Conservation (phyloP, 2,329 filamentous ascomycete genomes). For the Herpotrichia juniperi region DNA sequence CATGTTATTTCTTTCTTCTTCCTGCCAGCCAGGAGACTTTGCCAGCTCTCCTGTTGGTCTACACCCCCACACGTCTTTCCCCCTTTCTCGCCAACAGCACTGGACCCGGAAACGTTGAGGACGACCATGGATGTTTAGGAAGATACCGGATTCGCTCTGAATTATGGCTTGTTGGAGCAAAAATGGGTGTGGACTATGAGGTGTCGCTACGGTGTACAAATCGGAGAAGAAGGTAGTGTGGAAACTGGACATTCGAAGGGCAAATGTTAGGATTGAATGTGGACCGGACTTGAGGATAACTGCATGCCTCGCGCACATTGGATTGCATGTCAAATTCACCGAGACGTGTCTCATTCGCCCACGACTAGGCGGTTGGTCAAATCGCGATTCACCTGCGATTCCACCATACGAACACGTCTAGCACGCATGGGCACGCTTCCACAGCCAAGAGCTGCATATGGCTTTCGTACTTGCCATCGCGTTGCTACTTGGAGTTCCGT, state of each 20-base stretch:
- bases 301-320: constrained; percentile 19
- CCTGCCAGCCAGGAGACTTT: constrained; percentile 2
- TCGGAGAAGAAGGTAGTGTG: not conserved
- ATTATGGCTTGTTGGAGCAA: too few relatives aligned
- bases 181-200: too few relatives aligned
- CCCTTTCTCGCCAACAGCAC: not conserved
- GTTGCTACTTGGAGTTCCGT: too few relatives aligned
- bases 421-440: not conserved
- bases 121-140: not conserved
- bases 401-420: not conserved
- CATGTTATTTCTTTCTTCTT: constrained; percentile 8
- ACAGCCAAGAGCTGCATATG: not conserved
- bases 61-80: not conserved
- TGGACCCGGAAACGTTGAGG: not conserved
- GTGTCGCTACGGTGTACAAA: too few relatives aligned
- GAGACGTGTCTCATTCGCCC: constrained; percentile 13
- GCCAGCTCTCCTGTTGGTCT: not conserved
- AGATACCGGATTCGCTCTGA: not conserved
- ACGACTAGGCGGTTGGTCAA: not conserved
- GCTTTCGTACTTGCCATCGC: too few relatives aligned
- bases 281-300: constrained; percentile 7
- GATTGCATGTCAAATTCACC: constrained; percentile 8
- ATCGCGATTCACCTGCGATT: not conserved
- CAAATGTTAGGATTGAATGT: constrained; percentile 10
- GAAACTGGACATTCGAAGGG: not conserved